phyloP scores from a whole-genome alignment of 2,329 filamentous ascomycete species.

The Stagonosporopsis rhizophila region DNA sequence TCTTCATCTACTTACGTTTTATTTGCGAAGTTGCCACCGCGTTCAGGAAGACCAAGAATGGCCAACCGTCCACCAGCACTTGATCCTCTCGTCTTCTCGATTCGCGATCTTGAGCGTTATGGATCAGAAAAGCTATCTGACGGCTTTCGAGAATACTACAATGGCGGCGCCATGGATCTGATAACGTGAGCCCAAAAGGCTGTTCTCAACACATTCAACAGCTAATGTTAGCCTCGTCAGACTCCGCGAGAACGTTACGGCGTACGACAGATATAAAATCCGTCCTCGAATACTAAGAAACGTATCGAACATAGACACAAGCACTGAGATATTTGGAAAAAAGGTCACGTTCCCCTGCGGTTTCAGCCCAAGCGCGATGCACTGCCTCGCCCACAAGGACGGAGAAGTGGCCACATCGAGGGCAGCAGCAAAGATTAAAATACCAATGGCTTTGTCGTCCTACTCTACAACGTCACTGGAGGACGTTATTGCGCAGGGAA shows the following conservation, averaged over 20 bases:
- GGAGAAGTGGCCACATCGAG: slow-evolving; percentile 67
- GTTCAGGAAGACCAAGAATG: slow-evolving; percentile 8
- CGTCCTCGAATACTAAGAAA: slow-evolving; percentile 44
- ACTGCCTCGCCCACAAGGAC: slow-evolving; percentile 69
- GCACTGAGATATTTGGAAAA: slow-evolving; percentile 39
- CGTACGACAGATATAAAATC: slow-evolving; percentile 44
- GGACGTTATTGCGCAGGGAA: slow-evolving; percentile 63
- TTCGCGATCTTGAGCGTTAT: slow-evolving; percentile 41
- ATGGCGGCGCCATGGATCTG: slow-evolving; percentile 26
- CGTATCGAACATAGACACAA: slow-evolving; percentile 35
- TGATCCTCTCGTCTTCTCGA: slow-evolving; percentile 29
- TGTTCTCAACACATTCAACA: background rate
- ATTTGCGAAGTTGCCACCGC: background rate
- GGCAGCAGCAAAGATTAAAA: slow-evolving; percentile 63
- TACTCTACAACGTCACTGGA: slow-evolving; percentile 63
- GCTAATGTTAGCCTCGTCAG: slow-evolving; percentile 45
- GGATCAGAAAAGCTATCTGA: slow-evolving; percentile 51
- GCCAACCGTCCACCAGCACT: slow-evolving; percentile 28
- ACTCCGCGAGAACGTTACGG: slow-evolving; percentile 41
- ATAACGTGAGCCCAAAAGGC: slow-evolving; percentile 10
- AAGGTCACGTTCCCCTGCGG: slow-evolving; percentile 48
- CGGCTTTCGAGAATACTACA: slow-evolving; percentile 57
- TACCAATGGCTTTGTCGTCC: slow-evolving; percentile 71
- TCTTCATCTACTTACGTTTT: background rate
- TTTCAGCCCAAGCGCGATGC: slow-evolving; percentile 67